Conservation (phyloP, 176 grass and related monocot genomes). For the Raddia distichophylla region DNA sequence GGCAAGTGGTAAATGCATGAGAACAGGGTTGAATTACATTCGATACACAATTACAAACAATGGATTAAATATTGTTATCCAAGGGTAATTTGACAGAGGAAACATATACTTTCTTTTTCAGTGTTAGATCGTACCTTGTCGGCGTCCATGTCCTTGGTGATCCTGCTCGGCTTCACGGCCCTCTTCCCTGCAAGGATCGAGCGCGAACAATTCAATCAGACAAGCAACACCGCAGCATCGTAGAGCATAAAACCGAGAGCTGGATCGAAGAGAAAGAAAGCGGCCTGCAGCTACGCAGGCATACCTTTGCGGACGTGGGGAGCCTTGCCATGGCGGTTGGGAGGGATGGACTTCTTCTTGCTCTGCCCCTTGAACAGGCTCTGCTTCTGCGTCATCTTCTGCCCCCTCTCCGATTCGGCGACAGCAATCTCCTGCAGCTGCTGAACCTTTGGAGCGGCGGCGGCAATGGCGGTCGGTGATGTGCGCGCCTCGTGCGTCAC, state of each 20-base stretch:
- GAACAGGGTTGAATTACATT: background rate
- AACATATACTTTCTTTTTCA: background rate
- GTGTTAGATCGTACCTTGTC: constrained; percentile 48
- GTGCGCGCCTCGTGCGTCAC: too few relatives aligned
- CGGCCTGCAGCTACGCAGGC: background rate
- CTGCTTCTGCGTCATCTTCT: constrained; percentile 92
- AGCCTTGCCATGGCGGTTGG: constrained; percentile 84
- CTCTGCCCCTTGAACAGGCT: constrained; percentile 80
- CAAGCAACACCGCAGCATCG: background rate
- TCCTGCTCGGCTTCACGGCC: constrained; percentile 61
- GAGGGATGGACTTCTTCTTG: constrained; percentile 78
- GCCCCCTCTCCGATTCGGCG: background rate
- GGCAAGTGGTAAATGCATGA: background rate
- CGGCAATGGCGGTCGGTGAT: constrained; percentile 18
- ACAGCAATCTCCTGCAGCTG: background rate
- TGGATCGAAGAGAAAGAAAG: background rate
- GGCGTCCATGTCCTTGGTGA: constrained; percentile 71
- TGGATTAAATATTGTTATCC: background rate
- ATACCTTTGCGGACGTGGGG: constrained; percentile 76
- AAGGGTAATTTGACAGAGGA: background rate
- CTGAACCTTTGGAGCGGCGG: background rate
- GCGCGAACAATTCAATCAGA: background rate
- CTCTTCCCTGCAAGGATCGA: constrained; percentile 68
- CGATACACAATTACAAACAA: background rate
- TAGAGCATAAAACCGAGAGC: background rate